Percentiles rank a stretch among this genome's conserved stretches.
Conservation (phyloP, 164 flowering plant genomes). For the Echeveria elegans region DNA sequence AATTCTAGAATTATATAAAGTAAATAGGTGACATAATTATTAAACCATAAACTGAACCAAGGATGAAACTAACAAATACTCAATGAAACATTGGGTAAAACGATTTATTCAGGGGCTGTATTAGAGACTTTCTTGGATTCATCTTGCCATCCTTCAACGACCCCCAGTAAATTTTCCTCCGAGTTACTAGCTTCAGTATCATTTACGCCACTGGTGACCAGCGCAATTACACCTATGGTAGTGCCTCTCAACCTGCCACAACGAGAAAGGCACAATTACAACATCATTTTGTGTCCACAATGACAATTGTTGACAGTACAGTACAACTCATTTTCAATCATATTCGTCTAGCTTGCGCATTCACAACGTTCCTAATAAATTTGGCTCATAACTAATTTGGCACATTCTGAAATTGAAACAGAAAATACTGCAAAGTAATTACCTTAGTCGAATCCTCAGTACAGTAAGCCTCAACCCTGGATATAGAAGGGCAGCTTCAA, state of each 20-base stretch:
- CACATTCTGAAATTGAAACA: neutral
- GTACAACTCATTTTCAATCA: neutral
- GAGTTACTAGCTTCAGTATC: slow-evolving; percentile 37
- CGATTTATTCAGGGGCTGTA: too few species aligned
- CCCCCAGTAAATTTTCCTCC: slow-evolving; percentile 65
- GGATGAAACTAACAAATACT: too few species aligned
- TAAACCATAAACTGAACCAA: too few species aligned
- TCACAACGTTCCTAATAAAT: neutral
- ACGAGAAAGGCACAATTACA: neutral
- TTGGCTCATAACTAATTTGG: neutral
- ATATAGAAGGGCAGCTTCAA: slow-evolving; percentile 87
- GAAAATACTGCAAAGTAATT: neutral
- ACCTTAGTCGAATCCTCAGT: slow-evolving; percentile 83
- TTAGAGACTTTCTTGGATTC: too few species aligned
- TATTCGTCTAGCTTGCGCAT: neutral
- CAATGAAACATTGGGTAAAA: too few species aligned
- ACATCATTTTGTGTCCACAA: neutral
- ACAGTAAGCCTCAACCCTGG: slow-evolving; percentile 93
- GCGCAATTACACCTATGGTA: slow-evolving; percentile 69
- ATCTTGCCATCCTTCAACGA: slow-evolving; percentile 77
- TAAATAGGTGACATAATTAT: too few species aligned
- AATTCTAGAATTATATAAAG: too few species aligned
- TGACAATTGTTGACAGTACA: neutral
- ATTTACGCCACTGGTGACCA: slow-evolving; percentile 79
- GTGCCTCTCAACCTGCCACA: slow-evolving; percentile 82